phyloP scores from a whole-genome alignment of 1,139 yeast genomes.

The Tardiomyces digboiensis region DNA sequence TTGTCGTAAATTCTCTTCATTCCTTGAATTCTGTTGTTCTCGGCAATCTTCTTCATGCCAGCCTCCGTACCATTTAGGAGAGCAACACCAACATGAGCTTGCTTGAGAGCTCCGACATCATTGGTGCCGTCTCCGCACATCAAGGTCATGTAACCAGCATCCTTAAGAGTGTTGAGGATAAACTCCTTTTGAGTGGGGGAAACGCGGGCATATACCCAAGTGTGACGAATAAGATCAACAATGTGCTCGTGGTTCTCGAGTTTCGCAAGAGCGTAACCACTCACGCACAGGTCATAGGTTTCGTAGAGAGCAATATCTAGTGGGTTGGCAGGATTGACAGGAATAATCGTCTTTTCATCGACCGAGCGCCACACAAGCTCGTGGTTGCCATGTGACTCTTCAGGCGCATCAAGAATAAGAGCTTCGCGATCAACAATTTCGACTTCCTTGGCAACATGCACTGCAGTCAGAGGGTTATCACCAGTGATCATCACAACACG shows the following conservation, averaged over 20 bases:
- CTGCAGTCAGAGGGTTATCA: constrained; percentile 97
- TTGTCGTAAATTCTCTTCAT: constrained; percentile 67
- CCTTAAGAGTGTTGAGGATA: constrained; percentile 72
- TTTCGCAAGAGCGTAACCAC: constrained; percentile 80
- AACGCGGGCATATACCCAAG: constrained; percentile 98
- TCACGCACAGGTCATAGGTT: constrained; percentile 78
- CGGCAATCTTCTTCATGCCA: constrained; percentile 83
- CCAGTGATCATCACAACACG: constrained; percentile 96
- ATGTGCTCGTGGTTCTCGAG: constrained; percentile 48
- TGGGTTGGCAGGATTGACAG: constrained; percentile 52
- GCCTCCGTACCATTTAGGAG: constrained; percentile 94
- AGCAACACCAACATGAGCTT: constrained; percentile 98
- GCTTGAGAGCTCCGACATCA: constrained; percentile 98
- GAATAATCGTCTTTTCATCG: constrained; percentile 62
- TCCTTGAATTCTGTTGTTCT: constrained; percentile 60
- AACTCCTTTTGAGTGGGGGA: constrained; percentile 96
- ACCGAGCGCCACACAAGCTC: constrained; percentile 81
- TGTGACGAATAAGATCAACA: constrained; percentile 64
- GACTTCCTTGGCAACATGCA: constrained; percentile 94
- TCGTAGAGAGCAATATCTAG: constrained; percentile 51
- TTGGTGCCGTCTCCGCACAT: constrained; percentile 99
- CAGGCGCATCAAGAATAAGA: constrained; percentile 81
- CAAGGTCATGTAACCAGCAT: constrained; percentile 83
- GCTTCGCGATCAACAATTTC: constrained; percentile 76
- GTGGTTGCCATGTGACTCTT: constrained; percentile 37